Base-by-base conservation (phyloP, 306 rosid genomes). In the Cicer chorassanicum region DNA sequence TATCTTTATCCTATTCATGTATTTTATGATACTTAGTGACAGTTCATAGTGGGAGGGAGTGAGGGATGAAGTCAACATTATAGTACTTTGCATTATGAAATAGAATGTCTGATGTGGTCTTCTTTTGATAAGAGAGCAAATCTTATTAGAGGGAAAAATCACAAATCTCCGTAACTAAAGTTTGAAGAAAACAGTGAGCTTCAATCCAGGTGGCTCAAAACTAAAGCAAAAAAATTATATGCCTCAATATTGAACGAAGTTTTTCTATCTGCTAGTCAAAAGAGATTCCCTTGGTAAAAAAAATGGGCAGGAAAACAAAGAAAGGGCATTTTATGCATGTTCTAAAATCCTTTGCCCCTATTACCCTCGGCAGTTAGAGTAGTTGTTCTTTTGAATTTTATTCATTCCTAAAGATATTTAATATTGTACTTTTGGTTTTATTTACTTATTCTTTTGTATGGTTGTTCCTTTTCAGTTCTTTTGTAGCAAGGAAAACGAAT, bases 401-500 rank as follows among this genome's bases (percentile, higher is more conserved):
- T 12, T 68, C n/a, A 56, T 69, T 70, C 66, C 53, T 78, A 82
- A 64, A 45, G 65, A 21, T 70, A 10, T 53, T 67, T 63, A 73
- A 16, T 39, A 55, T 43, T 61, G 55, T 54, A 29, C 59, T 72
- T 61, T 48, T 78, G 59, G 51, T 70, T 64, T 63, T 79, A 70
- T 42, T 75, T 64, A 49, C 54, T 39, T 60, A 43, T 68, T 76
- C 50, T 57, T 64, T 80, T 67, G 72, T 79, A 56, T 79, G 70
- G 74, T 11, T 74, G 24, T 77, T 18, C 45, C 19, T 9, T 83
- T 84, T 57, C 90, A 94, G 98, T 94, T 94, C 73, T 91, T 72
- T 70, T 94, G 97, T 85, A 85, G 96, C 46, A 94, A 91, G 72
- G 93, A 90, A 73, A 91, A 83, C 24, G 98, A 94, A 80, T 94